Evolutionary conservation across 805 yeast genomes (phyloP).

Genomic region (Nakazawaea anatomiae): DNA sequence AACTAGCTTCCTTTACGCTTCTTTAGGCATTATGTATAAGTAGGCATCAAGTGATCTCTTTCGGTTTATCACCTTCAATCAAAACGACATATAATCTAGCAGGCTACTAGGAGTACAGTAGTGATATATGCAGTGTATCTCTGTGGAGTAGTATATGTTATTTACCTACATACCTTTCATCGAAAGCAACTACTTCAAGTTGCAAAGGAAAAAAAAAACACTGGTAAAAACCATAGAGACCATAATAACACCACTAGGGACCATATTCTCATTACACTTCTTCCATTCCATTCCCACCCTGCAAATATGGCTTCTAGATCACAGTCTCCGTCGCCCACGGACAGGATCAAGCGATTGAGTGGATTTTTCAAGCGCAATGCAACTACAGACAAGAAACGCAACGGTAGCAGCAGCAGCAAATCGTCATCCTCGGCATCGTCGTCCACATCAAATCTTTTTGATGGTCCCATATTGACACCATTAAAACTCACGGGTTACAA

Average conservation of each 20-base stretch:
- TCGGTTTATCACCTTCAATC: too few species aligned
- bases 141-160: too few species aligned
- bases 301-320: neutral
- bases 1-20: too few species aligned
- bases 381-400: neutral
- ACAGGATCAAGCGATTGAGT: slow-evolving; percentile 1
- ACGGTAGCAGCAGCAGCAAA: neutral
- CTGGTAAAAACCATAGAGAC: too few species aligned
- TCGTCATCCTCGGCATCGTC: neutral
- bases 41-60: too few species aligned
- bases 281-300: neutral
- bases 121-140: too few species aligned
- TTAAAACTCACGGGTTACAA: slow-evolving; percentile 57
- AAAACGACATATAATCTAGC: too few species aligned
- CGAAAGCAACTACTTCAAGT: too few species aligned
- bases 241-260: neutral
- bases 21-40: too few species aligned
- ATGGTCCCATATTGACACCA: slow-evolving; percentile 46
- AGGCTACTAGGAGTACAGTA: too few species aligned
- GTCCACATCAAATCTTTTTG: slow-evolving; percentile 8
- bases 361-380: neutral
- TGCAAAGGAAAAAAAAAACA: too few species aligned
- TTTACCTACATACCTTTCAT: too few species aligned
- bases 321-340: neutral
- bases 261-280: neutral